Evolutionary conservation across 257 asterid species (phyloP).

Genomic region (Plectranthus barbatus): DNA sequence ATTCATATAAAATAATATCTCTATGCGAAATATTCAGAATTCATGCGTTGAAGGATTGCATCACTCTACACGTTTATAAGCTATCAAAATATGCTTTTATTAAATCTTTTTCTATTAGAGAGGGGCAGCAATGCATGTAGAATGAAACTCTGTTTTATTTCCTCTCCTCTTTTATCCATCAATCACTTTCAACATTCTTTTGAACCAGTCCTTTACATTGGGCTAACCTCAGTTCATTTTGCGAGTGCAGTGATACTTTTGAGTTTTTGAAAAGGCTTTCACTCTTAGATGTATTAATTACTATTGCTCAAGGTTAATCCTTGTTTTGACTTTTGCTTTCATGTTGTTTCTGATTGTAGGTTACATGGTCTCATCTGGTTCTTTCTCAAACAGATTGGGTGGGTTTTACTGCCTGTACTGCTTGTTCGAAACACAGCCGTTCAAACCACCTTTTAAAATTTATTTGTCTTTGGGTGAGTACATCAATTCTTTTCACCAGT

Average conservation of each 20-base stretch:
- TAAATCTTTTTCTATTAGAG: neutral
- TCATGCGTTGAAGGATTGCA: neutral
- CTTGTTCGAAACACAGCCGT: slow-evolving; percentile 66
- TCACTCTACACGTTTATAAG: neutral
- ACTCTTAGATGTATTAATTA: too few relatives aligned
- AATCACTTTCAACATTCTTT: neutral
- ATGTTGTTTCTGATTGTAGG: slow-evolving; percentile 38
- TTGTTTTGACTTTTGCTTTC: too few relatives aligned
- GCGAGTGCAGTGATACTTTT: too few relatives aligned
- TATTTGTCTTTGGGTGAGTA: slow-evolving; percentile 67
- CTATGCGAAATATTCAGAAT: neutral
- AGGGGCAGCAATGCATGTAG: neutral
- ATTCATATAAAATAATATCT: neutral
- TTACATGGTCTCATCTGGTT: slow-evolving; percentile 38
- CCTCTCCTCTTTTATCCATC: neutral
- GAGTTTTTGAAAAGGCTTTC: too few relatives aligned
- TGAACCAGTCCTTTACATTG: neutral
- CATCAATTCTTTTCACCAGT: neutral
- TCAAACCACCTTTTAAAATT: slow-evolving; percentile 73
- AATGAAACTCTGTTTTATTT: neutral
- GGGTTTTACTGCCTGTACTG: slow-evolving; percentile 79
- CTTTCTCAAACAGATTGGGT: slow-evolving; percentile 60
- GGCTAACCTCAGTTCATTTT: too few relatives aligned
- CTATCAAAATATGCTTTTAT: neutral
- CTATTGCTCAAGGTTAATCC: too few relatives aligned